A percentile compares a stretch with the other conserved stretches of the same genome.
Evolutionary conservation across 1,284 basidiomycete species (phyloP).

Genomic region (Puccinia triticina): DNA sequence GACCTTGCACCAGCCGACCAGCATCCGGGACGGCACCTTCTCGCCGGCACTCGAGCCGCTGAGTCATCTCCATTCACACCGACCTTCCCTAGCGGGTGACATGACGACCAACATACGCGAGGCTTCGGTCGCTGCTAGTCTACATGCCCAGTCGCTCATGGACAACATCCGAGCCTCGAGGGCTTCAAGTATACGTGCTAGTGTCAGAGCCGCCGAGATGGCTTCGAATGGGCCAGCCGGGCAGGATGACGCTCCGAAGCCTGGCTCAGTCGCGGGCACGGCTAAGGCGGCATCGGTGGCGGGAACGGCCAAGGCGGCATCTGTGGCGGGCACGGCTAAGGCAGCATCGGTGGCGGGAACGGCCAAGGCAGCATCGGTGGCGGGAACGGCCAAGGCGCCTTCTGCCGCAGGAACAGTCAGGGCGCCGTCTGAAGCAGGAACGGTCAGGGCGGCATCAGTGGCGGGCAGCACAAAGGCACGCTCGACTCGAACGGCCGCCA

Average conservation of each 20-base stretch:
- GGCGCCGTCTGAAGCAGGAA: not conserved
- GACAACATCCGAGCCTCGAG: constrained; percentile 12
- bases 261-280: not conserved
- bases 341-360: not conserved
- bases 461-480: not conserved
- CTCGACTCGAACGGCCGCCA: not conserved
- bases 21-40: not conserved
- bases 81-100: not conserved
- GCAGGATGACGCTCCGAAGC: not conserved
- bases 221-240: not conserved
- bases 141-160: not conserved
- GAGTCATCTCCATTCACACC: not conserved
- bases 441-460: constrained; percentile 6
- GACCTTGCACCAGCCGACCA: not conserved
- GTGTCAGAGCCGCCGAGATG: not conserved
- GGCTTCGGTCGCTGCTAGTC: constrained; percentile 22
- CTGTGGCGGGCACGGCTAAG: not conserved
- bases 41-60: not conserved
- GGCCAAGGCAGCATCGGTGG: not conserved
- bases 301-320: not conserved
- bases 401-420: not conserved
- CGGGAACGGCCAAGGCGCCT: not conserved
- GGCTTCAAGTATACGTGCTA: not conserved
- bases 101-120: constrained; percentile 21
- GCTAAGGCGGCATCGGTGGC: not conserved